Evolutionary conservation across 106 monocot genomes (phyloP).

Genomic region (Dendrobium chrysotoxum): DNA sequence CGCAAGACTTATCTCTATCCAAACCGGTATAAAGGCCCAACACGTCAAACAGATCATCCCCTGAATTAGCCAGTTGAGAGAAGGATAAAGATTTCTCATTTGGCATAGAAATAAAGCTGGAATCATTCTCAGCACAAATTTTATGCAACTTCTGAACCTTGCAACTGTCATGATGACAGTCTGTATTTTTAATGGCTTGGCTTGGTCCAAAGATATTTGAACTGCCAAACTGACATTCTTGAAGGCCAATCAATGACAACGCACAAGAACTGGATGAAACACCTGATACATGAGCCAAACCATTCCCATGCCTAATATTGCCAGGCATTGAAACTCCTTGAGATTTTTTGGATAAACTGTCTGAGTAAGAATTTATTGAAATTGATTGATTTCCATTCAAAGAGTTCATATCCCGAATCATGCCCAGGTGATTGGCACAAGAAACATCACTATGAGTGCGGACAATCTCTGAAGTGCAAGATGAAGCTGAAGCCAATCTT

Average conservation of each 20-base stretch:
- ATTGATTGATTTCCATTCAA: background rate
- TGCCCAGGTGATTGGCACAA: background rate
- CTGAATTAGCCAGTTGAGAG: conserved; percentile 9
- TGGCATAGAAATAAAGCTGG: background rate
- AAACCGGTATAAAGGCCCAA: conserved; percentile 32
- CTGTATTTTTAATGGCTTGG: conserved; percentile 3
- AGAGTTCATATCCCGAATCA: background rate
- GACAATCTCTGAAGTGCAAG: conserved; percentile 1
- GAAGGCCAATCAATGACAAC: background rate
- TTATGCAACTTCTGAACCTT: background rate
- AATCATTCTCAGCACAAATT: background rate
- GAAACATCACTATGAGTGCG: background rate
- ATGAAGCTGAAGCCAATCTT: conserved; percentile 6
- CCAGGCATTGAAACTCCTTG: conserved; percentile 5
- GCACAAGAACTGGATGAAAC: conserved; percentile 6
- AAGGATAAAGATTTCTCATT: conserved; percentile 11
- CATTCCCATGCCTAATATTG: conserved; percentile 9
- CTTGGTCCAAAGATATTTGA: conserved; percentile 10
- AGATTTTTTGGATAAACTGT: background rate
- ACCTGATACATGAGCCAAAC: conserved; percentile 10
- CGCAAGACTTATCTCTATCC: conserved; percentile 8
- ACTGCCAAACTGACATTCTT: conserved; percentile 13
- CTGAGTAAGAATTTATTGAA: conserved; percentile 5
- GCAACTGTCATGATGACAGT: conserved; percentile 1
- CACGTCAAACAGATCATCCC: conserved; percentile 61